Evolutionary conservation across 1,284 basidiomycete genomes (phyloP), one percentile per base, ranked within the genome.

Genomic region (Anthracocystis walkeri): DNA sequence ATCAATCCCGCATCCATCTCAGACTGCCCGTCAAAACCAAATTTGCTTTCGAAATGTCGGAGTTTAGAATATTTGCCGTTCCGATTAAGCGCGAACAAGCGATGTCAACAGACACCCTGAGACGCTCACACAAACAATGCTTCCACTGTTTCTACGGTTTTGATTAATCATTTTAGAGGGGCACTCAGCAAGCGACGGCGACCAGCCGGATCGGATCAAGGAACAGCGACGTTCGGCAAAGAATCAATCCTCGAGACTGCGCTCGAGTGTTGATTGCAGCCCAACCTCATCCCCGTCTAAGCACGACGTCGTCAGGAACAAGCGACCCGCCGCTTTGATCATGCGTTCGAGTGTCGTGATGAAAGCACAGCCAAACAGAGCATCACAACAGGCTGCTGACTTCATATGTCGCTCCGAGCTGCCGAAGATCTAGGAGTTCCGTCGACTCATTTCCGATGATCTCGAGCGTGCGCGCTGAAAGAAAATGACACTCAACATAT

Each of bases 1-100:
- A 58, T 60, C 41, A 25, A n/a, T 21, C 45, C 35, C 51, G 56
- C 63, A 59, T 65, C 38, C 7, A 57, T 14, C 12, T 38, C 35
- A 38, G 12, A 4, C 35, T 38, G 33, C 33, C 33, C 2, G 33
- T 33, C 33, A 33, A 33, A 10, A 33, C 33, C 29, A 33, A 7
- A n/a, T 3, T 23, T 40, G 21, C 21, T 18, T n/a, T 7, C 29
- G 38, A 41, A 31, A 8, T 20, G 50, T 52, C 50, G 50, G 50
- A 52, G 35, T 52, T 7, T 48, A 29, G 46, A 48, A 48, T 5
- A 46, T 16, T 14, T 11, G 45, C 45, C 23, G 23, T 46, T 16
- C 21, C 46, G 31, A 33, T 11, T 38, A 38, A 38, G 35, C 35
- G 35, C 35, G 35, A 35, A 23, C 29, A 21, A 33, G 20, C 49